Conservation (phyloP, 148 eudicot species). For the Fagopyrum esculentum region DNA sequence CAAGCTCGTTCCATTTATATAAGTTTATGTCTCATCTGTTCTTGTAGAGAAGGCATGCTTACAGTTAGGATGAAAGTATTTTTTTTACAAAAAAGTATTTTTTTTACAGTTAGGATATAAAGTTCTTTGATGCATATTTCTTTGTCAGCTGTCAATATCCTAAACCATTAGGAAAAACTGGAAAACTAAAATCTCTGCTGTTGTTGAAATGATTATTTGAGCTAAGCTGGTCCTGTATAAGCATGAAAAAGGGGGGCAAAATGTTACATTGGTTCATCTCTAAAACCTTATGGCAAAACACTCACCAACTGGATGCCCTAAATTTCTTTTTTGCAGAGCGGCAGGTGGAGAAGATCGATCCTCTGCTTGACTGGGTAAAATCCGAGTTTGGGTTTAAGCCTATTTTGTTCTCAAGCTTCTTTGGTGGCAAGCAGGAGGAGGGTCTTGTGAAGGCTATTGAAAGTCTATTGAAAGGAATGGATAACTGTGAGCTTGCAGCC, state of each 20-base stretch:
- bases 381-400: conserved; percentile 88
- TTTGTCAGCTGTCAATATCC: neutral
- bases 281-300: neutral
- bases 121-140: too few relatives aligned
- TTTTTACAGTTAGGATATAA: neutral
- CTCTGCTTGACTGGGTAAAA: conserved; percentile 75
- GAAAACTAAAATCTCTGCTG: neutral
- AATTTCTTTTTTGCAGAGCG: conserved; percentile 37
- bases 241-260: neutral
- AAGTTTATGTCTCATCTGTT: neutral
- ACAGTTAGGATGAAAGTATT: neutral
- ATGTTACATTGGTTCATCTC: neutral
- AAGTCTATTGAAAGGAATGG: conserved; percentile 53
- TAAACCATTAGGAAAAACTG: neutral
- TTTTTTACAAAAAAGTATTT: too few relatives aligned
- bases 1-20: neutral
- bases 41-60: neutral
- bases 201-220: neutral
- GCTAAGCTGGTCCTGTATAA: neutral
- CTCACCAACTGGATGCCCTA: neutral
- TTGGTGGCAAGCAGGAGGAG: conserved; percentile 86
- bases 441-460: conserved; percentile 69
- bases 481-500: conserved; percentile 81
- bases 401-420: conserved; percentile 59
- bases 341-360: conserved; percentile 83